These are phyloP conservation scores for Fusarium euwallaceae DNA, from an alignment of 2,329 filamentous ascomycete genomes.

Conservation along the genomic window DNA sequence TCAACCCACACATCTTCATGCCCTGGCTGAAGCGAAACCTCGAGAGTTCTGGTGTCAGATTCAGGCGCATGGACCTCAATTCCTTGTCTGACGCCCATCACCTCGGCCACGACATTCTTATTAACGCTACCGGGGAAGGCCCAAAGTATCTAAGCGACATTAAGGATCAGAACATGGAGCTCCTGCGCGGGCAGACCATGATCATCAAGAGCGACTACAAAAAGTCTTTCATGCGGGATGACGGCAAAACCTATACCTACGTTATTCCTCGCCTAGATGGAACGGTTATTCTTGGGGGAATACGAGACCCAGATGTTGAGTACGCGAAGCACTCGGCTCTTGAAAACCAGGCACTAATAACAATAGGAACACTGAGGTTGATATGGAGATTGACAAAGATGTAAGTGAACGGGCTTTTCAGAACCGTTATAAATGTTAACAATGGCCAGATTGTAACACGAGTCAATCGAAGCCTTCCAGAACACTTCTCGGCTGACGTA, in stretches of 20 bases:
- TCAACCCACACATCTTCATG: conserved; percentile 22
- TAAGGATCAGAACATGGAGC: not conserved
- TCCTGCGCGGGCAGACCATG: conserved; percentile 3
- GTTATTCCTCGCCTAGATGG: conserved; percentile 13
- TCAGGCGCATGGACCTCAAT: conserved; percentile 14
- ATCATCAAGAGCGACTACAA: conserved; percentile 16
- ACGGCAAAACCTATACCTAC: conserved; percentile 9
- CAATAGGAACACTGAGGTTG: not conserved
- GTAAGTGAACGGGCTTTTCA: not conserved
- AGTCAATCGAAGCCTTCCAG: not conserved
- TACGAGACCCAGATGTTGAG: not conserved
- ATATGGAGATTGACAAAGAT: not conserved
- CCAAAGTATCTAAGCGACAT: conserved; percentile 6
- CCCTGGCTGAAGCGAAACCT: conserved; percentile 20
- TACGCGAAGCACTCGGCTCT: not conserved
- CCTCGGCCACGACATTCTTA: conserved; percentile 32
- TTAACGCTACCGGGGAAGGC: conserved; percentile 25
- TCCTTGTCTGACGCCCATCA: conserved; percentile 16
- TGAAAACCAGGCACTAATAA: not conserved
- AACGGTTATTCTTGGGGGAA: conserved; percentile 6
- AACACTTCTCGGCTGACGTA: not conserved
- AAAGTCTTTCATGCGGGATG: conserved; percentile 4
- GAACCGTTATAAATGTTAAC: not conserved
- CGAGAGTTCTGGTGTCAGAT: conserved; percentile 20
- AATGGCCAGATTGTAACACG: not conserved